Evolutionary conservation across 805 yeast genomes (phyloP).

Genomic region (Zygosaccharomyces gambellarensis): DNA sequence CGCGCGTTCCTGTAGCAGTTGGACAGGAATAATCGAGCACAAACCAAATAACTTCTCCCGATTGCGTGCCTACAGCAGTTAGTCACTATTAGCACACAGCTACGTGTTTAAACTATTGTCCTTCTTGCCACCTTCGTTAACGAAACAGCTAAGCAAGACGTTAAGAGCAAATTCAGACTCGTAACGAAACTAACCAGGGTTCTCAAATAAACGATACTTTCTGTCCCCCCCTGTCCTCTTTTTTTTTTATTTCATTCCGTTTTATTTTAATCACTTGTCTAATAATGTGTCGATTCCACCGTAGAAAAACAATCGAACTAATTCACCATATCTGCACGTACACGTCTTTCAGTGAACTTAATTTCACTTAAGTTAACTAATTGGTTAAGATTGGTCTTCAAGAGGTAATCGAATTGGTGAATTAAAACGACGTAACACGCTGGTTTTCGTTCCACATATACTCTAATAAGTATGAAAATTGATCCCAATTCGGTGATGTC

Average conservation of each 20-base stretch:
- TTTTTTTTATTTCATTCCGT: neutral
- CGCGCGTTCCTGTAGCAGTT: neutral
- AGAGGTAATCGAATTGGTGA: neutral
- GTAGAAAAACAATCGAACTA: neutral
- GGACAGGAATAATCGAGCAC: neutral
- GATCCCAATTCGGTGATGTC: neutral
- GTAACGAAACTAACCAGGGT: too few species aligned
- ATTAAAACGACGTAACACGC: neutral
- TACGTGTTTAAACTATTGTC: too few species aligned
- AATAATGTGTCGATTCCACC: neutral
- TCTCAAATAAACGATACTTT: too few species aligned
- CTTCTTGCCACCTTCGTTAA: too few species aligned
- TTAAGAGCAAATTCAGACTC: too few species aligned
- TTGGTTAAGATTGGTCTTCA: neutral
- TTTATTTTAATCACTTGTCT: neutral
- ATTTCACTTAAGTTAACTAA: neutral
- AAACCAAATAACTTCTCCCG: too few species aligned
- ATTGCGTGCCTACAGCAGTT: neutral
- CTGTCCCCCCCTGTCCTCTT: too few species aligned
- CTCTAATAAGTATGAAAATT: constrained; percentile 2
- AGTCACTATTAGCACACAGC: neutral
- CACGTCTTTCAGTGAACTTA: neutral
- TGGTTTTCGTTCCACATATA: neutral
- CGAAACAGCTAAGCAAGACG: too few species aligned
- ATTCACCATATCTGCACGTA: neutral